Conservation (phyloP, 2,329 filamentous ascomycete genomes). For the Ophiosphaerella narmari region DNA sequence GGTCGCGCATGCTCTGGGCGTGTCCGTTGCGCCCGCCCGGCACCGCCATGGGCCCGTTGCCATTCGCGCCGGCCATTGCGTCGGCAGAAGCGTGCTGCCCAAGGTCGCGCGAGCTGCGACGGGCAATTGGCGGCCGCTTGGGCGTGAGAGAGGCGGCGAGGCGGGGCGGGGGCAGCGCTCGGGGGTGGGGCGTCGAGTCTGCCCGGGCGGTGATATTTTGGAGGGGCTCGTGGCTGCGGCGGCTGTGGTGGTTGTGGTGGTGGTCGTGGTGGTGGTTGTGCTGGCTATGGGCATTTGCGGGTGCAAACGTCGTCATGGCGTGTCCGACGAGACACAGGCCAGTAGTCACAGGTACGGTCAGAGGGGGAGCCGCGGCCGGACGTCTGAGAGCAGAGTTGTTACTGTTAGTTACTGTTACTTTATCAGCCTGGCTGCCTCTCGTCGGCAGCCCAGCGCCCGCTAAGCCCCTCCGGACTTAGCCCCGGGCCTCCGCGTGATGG, state of each 20-base stretch:
- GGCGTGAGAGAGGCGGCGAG: slow-evolving; percentile 21
- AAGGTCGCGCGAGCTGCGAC: slow-evolving; percentile 38
- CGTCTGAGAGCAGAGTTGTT: slow-evolving; percentile 14
- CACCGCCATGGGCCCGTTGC: slow-evolving; percentile 44
- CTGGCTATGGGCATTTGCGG: background rate
- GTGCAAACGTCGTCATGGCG: slow-evolving; percentile 38
- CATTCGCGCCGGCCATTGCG: slow-evolving; percentile 42
- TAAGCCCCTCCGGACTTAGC: slow-evolving; percentile 13
- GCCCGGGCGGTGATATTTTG: slow-evolving; percentile 16
- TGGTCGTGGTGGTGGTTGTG: too few relatives aligned
- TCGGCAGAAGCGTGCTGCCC: slow-evolving; percentile 32
- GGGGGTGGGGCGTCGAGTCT: slow-evolving; percentile 34
- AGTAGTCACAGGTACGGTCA: too few relatives aligned
- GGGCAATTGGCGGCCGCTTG: slow-evolving; percentile 28
- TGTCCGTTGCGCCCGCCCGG: slow-evolving; percentile 41
- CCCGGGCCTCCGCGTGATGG: slow-evolving; percentile 17
- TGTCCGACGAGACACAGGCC: background rate
- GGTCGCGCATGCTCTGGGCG: slow-evolving; percentile 40
- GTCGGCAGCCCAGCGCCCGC: slow-evolving; percentile 11
- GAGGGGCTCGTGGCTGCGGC: slow-evolving; percentile 10
- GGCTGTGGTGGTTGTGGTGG: too few relatives aligned
- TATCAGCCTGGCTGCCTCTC: slow-evolving; percentile 1
- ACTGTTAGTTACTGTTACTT: too few relatives aligned
- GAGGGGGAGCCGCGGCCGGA: background rate
- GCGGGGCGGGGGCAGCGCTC: slow-evolving; percentile 33